phyloP scores from a whole-genome alignment of 345 rosid species.

The Eucalyptus sideroxylon region DNA sequence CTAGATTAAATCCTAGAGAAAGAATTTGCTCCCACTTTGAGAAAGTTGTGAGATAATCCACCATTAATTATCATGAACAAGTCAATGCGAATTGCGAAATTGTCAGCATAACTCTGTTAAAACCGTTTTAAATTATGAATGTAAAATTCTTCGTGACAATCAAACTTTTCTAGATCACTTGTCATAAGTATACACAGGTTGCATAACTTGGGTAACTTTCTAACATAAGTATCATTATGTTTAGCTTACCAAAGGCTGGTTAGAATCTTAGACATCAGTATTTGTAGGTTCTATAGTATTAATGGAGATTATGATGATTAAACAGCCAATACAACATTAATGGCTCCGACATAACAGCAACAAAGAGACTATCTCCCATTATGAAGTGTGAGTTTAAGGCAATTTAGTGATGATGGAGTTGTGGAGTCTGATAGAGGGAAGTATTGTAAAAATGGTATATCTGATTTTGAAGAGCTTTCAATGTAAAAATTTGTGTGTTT shows the following conservation, averaged over 20 bases:
- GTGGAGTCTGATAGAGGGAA: neutral
- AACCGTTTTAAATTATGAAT: neutral
- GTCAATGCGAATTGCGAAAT: neutral
- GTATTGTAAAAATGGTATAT: neutral
- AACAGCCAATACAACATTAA: neutral
- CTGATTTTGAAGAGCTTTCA: neutral
- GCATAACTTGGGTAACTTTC: neutral
- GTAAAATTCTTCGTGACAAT: neutral
- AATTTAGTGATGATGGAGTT: neutral
- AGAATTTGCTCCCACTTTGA: neutral
- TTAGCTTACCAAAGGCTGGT: neutral
- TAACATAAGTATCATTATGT: neutral
- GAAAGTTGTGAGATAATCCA: neutral
- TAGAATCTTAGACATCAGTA: neutral
- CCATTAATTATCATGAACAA: neutral
- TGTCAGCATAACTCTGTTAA: neutral
- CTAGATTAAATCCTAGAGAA: neutral
- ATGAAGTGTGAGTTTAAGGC: neutral
- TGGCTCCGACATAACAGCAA: neutral
- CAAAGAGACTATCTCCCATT: neutral
- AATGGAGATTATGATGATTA: neutral
- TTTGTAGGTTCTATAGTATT: neutral
- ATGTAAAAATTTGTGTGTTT: neutral
- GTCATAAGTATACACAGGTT: neutral
- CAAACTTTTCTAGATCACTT: neutral